These are phyloP conservation scores for Xerocomellus chrysenteron DNA, from an alignment of 768 basidiomycete genomes.

Conservation along the genomic window DNA sequence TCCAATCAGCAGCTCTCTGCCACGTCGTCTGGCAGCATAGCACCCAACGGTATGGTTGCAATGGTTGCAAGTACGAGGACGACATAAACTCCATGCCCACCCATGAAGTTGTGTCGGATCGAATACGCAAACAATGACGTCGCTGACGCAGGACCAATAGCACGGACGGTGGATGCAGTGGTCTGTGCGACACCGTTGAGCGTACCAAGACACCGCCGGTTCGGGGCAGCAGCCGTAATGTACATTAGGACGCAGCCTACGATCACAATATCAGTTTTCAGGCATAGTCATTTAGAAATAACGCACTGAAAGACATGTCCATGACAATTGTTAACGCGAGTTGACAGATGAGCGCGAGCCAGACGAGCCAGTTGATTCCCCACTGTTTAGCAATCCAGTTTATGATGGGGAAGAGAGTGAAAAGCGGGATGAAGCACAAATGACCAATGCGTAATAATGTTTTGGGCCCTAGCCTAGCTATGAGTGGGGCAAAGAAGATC, in stretches of 20 bases:
- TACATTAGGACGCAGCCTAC: conserved; percentile 70
- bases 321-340: conserved; percentile 20
- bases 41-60: conserved; percentile 17
- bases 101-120: conserved; percentile 33
- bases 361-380: conserved; percentile 25
- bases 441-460: conserved; percentile 30
- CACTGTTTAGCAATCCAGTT: conserved; percentile 27
- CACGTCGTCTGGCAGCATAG: conserved; percentile 23
- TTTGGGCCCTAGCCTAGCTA: conserved; percentile 31
- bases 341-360: conserved; percentile 28
- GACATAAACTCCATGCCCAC: conserved; percentile 37
- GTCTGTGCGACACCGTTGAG: conserved; percentile 53
- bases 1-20: conserved; percentile 15
- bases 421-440: conserved; percentile 29
- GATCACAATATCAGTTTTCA: conserved; percentile 1
- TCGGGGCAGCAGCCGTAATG: conserved; percentile 64
- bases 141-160: conserved; percentile 33
- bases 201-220: conserved; percentile 63
- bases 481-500: conserved; percentile 33
- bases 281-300: not conserved
- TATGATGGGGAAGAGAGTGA: conserved; percentile 33
- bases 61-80: conserved; percentile 20
- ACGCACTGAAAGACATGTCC: conserved; percentile 36
- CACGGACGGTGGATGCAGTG: conserved; percentile 30
- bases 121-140: conserved; percentile 41